phyloP scores from a whole-genome alignment of 176 grass and related monocot species.

The Miscanthus lutarioriparius region DNA sequence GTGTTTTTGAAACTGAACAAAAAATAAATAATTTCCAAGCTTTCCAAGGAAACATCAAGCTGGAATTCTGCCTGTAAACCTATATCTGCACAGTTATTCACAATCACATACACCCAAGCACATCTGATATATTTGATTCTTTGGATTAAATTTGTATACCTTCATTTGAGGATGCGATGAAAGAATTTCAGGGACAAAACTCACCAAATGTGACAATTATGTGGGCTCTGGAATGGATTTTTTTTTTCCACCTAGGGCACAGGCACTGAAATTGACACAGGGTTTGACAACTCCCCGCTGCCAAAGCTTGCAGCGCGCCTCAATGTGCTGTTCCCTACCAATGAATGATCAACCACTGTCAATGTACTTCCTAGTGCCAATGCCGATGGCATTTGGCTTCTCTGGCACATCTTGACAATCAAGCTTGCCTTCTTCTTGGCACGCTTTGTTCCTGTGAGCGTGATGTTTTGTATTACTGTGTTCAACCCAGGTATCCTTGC shows the following conservation, averaged over 20 bases:
- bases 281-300: slow-evolving; percentile 65
- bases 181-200: slow-evolving; percentile 56
- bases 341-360: slow-evolving; percentile 49
- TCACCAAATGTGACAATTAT: slow-evolving; percentile 42
- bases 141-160: slow-evolving; percentile 60
- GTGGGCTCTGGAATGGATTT: slow-evolving; percentile 29
- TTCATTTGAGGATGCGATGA: slow-evolving; percentile 57
- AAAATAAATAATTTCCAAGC: slow-evolving; percentile 35
- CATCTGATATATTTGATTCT: slow-evolving; percentile 44
- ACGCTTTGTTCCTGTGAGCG: slow-evolving; percentile 73
- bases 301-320: slow-evolving; percentile 47
- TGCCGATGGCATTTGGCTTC: slow-evolving; percentile 45
- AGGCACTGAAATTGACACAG: slow-evolving; percentile 67
- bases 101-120: slow-evolving; percentile 29
- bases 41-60: slow-evolving; percentile 49
- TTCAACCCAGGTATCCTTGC: slow-evolving; percentile 59
- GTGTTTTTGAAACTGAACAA: slow-evolving; percentile 30
- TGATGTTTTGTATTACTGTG: slow-evolving; percentile 64
- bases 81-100: slow-evolving; percentile 56
- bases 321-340: slow-evolving; percentile 57
- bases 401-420: slow-evolving; percentile 81
- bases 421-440: slow-evolving; percentile 85
- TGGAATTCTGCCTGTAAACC: slow-evolving; percentile 36
- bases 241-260: slow-evolving; percentile 55
- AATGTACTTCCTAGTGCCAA: slow-evolving; percentile 51